Conservation (phyloP, 2,329 filamentous ascomycete genomes). For the Fusarium citri region DNA sequence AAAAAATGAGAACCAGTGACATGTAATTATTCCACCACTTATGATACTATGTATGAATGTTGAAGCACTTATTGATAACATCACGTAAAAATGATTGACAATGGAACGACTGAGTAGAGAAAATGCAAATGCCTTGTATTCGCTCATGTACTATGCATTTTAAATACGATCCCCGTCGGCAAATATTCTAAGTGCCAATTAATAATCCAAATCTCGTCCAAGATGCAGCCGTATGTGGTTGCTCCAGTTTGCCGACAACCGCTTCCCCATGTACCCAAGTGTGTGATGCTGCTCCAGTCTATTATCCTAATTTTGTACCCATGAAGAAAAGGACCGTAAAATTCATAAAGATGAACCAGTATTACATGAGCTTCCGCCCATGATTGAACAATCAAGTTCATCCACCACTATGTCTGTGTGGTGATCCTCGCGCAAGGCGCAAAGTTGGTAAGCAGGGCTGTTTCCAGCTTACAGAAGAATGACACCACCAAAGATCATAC, state of each 20-base stretch:
- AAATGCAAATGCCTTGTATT: slow-evolving; percentile 30
- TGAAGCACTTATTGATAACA: not conserved
- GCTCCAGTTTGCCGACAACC: slow-evolving; percentile 34
- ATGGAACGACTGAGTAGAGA: not conserved
- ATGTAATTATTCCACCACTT: not conserved
- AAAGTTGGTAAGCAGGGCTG: not conserved
- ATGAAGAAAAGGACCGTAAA: slow-evolving; percentile 44
- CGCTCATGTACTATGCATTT: slow-evolving; percentile 39
- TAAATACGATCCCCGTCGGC: slow-evolving; percentile 31
- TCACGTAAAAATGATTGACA: not conserved
- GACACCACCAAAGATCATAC: slow-evolving; percentile 46
- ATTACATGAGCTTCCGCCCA: slow-evolving; percentile 6
- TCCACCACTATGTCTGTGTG: slow-evolving; percentile 10
- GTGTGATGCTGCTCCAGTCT: slow-evolving; percentile 41
- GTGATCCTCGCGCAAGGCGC: not conserved
- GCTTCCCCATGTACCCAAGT: slow-evolving; percentile 34
- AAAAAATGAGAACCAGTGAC: not conserved
- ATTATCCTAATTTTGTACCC: slow-evolving; percentile 38
- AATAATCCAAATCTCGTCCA: slow-evolving; percentile 30
- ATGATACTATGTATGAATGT: not conserved
- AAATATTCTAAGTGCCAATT: slow-evolving; percentile 39
- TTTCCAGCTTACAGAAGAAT: slow-evolving; percentile 44
- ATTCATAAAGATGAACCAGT: slow-evolving; percentile 40
- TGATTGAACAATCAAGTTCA: not conserved
- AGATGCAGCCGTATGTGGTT: slow-evolving; percentile 29